Evolutionary conservation across 73 alveolate genomes (phyloP), one percentile per base, ranked within the genome.

Genomic region (Paramecium bursaria): DNA sequence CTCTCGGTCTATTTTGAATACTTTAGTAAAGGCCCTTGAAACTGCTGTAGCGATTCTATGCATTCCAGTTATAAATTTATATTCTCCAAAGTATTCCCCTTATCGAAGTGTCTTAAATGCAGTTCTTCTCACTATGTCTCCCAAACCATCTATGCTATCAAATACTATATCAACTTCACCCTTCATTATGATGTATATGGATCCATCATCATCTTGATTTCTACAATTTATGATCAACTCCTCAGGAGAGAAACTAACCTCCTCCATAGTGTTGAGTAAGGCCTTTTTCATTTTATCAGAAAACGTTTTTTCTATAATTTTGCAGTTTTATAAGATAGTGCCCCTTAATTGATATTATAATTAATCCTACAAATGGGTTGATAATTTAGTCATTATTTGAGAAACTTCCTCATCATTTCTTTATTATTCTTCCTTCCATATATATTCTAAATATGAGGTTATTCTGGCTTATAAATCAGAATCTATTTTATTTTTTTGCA

Each of bases 41-140:
- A 88, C 85, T 1, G 95, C 97, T 5, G 94, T 90, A 5, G 95
- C 87, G 46, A 75, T 86, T 46, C 97, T 88, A 14, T 92, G 93
- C 50, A 86, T 75, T 31, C 88, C 97, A n/a, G 97, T 86, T 76
- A 92, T 90, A 47, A 94, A 94, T 11, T 95, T 94, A 11, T 90
- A 80, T 27, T 94, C 97, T 2, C 98, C 98, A 77, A 91, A 94
- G 67, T 74, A 88, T 5, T 90, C 67, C 21, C 88, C 92, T 85
- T 85, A 47, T 48, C 74, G 48, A 2, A 94, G 77, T 9, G 73
- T 90, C 55, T 77, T 75, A n/a, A 92, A 74, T 47, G 77, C 75
- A 5, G 95, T 73, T 46, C 53, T 39, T 25, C 54, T 52, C 19
- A 53, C 35, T 27, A 33, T 50, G 1, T 50, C 89, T 2, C 89